Evolutionary conservation across 1,284 basidiomycete genomes (phyloP), one percentile per base, ranked within the genome.

Genomic region (Rhodotorula sp.): DNA sequence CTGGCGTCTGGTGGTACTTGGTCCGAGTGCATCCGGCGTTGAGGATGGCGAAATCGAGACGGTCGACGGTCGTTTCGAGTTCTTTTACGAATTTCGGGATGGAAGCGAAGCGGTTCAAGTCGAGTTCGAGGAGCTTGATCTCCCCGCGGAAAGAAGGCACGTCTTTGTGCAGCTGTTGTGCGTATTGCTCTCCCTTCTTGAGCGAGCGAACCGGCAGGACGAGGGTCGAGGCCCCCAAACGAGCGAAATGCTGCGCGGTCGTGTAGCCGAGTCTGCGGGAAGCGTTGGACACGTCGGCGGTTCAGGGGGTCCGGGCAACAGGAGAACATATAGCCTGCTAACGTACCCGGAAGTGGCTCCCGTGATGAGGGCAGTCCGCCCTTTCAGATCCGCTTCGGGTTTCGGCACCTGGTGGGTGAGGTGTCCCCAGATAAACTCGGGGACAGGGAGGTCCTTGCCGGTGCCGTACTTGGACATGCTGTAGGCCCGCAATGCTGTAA

Each of bases 71-170:
- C 20, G 48, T 47, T 1, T 59, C 54, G 18, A 62, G 51, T 46
- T 67, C 57, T 18, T 60, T 43, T 3, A 69, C 74, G 48, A 78
- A 79, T 3, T 61, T 58, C 48, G 68, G 71, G 56, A 78, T 75
- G 51, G 63, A 74, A 12, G 26, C 75, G 51, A 77, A 76, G 48
- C 52, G 52, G 2, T 67, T 43, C 49, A 79, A 49, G 62, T 79
- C 78, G 29, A 79, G 68, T 51, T 71, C 29, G 76, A 76, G 76
- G 15, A 76, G 68, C 31, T 73, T 64, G 16, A 77, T 52, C 7
- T 31, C n/a, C 1, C 65, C 69, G 21, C 46, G 57, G 20, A 48
- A 62, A 5, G 39, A 39, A 1, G 54, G 46, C 0, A 65, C 57
- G 20, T 66, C 61, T 10, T 47, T 58, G 16, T 64, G 56, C 18